These are phyloP conservation scores for Kwoniella dejecticola DNA, from an alignment of 768 basidiomycete genomes.

Conservation along the genomic window DNA sequence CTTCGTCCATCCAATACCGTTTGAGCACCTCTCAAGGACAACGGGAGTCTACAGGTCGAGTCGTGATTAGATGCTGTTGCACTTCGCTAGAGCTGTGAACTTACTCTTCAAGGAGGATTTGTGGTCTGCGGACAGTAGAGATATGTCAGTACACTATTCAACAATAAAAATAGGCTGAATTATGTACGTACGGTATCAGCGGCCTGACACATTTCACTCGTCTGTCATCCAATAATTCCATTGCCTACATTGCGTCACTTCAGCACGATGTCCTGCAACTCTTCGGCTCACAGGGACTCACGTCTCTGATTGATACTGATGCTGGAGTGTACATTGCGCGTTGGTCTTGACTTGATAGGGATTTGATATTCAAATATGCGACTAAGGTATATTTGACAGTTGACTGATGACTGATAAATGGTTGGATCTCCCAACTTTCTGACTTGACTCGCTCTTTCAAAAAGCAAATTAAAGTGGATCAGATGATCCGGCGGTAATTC, in stretches of 20 bases:
- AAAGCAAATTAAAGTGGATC: not conserved
- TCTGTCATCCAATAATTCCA: conserved; percentile 75
- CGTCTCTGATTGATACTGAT: conserved; percentile 12
- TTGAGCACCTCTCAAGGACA: conserved; percentile 70
- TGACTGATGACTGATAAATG: conserved; percentile 1
- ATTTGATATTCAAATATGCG: too few species aligned
- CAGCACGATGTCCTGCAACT: too few species aligned
- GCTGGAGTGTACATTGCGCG: conserved; percentile 8
- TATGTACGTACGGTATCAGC: conserved; percentile 68
- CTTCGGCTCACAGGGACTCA: not conserved
- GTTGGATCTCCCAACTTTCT: conserved; percentile 1
- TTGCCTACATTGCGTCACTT: conserved; percentile 44
- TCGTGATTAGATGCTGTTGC: not conserved
- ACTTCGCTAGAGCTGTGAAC: conserved; percentile 4
- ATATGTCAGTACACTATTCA: not conserved
- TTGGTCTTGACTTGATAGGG: too few species aligned
- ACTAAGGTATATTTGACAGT: too few species aligned
- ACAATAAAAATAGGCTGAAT: too few species aligned
- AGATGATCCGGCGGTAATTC: not conserved
- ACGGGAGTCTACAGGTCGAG: conserved; percentile 49
- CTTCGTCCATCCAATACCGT: conserved; percentile 85
- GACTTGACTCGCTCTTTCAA: too few species aligned
- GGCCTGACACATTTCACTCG: conserved; percentile 84
- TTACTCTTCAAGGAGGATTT: conserved; percentile 86
- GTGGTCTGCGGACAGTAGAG: conserved; percentile 60